Percentiles rank a stretch among this genome's conserved stretches.
These are phyloP conservation scores for Casuarina cunninghamiana DNA, from an alignment of 306 rosid species.

Conservation along the genomic window DNA sequence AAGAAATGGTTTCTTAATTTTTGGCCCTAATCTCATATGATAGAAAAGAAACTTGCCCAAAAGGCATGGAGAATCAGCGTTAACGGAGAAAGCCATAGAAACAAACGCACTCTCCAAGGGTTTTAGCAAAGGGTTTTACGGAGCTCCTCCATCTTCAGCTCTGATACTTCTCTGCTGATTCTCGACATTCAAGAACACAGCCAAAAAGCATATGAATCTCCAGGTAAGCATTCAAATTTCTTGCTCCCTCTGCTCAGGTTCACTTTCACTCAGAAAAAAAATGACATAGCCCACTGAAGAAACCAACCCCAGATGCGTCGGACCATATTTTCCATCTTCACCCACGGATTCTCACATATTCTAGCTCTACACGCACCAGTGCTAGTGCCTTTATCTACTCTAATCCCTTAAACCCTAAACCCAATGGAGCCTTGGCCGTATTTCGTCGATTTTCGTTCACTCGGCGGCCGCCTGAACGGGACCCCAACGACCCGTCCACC, in stretches of 20 bases:
- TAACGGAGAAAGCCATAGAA: too few relatives aligned
- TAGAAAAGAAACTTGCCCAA: too few relatives aligned
- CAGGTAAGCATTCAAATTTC: background rate
- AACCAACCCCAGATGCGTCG: constrained; percentile 54
- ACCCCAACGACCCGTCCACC: constrained; percentile 66
- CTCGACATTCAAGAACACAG: too few relatives aligned
- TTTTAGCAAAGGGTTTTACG: background rate
- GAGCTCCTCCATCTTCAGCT: background rate
- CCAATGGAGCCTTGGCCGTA: constrained; percentile 24
- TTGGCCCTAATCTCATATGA: too few relatives aligned
- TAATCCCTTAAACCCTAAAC: constrained; percentile 20
- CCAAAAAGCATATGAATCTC: too few relatives aligned
- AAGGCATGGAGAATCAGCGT: too few relatives aligned
- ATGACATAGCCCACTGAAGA: constrained; percentile 36
- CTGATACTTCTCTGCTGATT: too few relatives aligned
- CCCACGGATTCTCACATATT: constrained; percentile 34
- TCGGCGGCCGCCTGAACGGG: constrained; percentile 45
- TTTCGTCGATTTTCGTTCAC: constrained; percentile 36
- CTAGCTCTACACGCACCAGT: constrained; percentile 27
- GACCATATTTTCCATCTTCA: constrained; percentile 43
- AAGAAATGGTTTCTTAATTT: too few relatives aligned
- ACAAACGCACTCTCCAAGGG: background rate
- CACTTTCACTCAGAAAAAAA: background rate
- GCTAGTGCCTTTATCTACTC: constrained; percentile 9
- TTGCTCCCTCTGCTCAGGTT: background rate